These are phyloP conservation scores for Apiospora marii DNA, from an alignment of 2,329 filamentous ascomycete genomes.

Conservation along the genomic window DNA sequence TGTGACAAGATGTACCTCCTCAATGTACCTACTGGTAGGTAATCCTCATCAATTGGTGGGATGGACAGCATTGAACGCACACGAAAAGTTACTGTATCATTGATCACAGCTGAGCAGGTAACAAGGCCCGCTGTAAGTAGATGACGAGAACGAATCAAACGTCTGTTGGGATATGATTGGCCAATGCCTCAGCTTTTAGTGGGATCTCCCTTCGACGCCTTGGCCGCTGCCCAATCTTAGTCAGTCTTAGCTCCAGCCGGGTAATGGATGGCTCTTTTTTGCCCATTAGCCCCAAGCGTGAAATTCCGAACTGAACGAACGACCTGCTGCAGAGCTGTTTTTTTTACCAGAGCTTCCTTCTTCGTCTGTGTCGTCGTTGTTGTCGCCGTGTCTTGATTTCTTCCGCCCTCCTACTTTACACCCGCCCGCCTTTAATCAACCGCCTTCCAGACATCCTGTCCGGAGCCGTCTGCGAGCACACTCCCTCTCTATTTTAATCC, in stretches of 20 bases:
- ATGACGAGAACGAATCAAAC: constrained; percentile 1
- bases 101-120: not conserved
- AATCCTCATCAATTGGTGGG: not conserved
- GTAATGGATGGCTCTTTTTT: constrained; percentile 22
- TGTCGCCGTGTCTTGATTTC: constrained; percentile 14
- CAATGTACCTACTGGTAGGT: not conserved
- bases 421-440: constrained; percentile 21
- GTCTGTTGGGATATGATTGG: not conserved
- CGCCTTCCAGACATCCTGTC: constrained; percentile 30
- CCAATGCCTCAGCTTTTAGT: constrained; percentile 1
- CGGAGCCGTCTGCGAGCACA: constrained; percentile 26
- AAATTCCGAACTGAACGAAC: constrained; percentile 26
- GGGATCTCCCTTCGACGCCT: not conserved
- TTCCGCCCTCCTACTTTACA: constrained; percentile 20
- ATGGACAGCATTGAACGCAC: not conserved
- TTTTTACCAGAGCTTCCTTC: constrained; percentile 21
- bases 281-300: constrained; percentile 24
- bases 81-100: not conserved
- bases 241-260: constrained; percentile 17
- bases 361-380: constrained; percentile 17
- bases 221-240: constrained; percentile 31
- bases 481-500: constrained; percentile 12
- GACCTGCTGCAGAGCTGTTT: constrained; percentile 23
- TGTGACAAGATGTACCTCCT: not conserved
- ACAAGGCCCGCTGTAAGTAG: not conserved